Base-by-base conservation (phyloP, 2,329 filamentous ascomycete species). In the Cytospora chrysosperma region DNA sequence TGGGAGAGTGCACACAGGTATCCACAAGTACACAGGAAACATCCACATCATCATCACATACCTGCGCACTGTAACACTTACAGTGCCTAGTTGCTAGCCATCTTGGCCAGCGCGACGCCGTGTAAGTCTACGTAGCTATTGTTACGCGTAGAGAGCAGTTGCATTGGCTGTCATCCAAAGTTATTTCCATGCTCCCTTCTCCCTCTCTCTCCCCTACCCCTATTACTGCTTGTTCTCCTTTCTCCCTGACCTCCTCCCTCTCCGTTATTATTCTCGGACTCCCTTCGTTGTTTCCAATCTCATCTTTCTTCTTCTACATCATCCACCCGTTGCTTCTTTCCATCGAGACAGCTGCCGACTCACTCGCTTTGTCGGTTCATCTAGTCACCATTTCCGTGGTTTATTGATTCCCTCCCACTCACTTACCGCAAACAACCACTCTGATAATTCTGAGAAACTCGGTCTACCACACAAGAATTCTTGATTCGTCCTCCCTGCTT, bases 331-430 rank as follows among this genome's bases (percentile, higher is more conserved):
- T 65, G 51, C 43, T 55, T 49, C 57, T 43, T 57, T 27, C 40
- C 30, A 30, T 54, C 43, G 8, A n/a, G 56, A 55, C 28, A 47
- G 40, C 28, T 15, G 26, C 58, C 64, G 59, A 62, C 61, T 64
- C 65, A 67, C 65, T 67, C 64, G 61, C 57, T 65, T 61, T 49
- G 61, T 66, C 55, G 64, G 56, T 53, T 58, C 32, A 59, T 50
- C 34, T 53, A 63, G 37, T 43, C 32, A 43, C 56, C n/a, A 60
- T 61, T 40, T 58, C 59, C 61, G 55, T 27, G 27, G 37, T 58
- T 32, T 53, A 32, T 63, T 57, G 55, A 43, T 61, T 65, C 53
- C 24, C 49, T 5, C 34, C 49, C 60, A 26, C 60, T 62, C 51
- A 27, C 56, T 51, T 32, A 50, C 50, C n/a, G 27, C 19, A 30